Base-by-base conservation (phyloP, 129 eudicot genomes). In the Solidago caesia region DNA sequence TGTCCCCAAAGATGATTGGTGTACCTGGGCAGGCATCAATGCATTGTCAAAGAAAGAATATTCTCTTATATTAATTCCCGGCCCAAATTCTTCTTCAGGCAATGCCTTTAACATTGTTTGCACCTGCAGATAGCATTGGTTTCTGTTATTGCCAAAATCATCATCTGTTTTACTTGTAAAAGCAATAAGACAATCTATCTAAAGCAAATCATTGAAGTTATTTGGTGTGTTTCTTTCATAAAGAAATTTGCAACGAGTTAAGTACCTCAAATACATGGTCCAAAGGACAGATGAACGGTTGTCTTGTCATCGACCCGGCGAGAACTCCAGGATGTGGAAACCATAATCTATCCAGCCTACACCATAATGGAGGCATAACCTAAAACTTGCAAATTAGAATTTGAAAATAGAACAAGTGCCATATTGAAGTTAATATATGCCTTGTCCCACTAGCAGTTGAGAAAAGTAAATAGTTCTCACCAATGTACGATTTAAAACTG, bases 261-360 rank as follows among this genome's bases (percentile, higher is more conserved):
- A 27, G 27, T 90, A 93, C 98, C 96, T 93, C 98, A 58, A 93
- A 93, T 39, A 90, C 98, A 77, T 90, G 98, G 83, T 90, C 97
- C 83, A 93, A 67, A 71, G 97, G 98, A 64, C 98, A 93, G 27
- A 93, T 27, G 75, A 93, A 90, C 21, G 97, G 98, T 44, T 90
- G 97, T 81, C 92, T 83, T 47, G 98, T 90, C 88, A 93, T 76
- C 8, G 96, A 71, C 72, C 97, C 97, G 52, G n/a, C 49, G 67
- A 93, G 77, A 72, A 86, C 77, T 71, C 97, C 98, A 61, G 98
- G 98, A 90, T 93, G 98, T 64, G 91, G 88, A 79, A 90, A 93
- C 98, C 98, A 93, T 77, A 93, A 84, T 84, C 98, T 85, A 88
- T 93, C 98, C 82, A 93, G 83, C 91, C 98, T 88, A 96, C 98